Percentiles rank a stretch among this genome's conserved stretches.
Evolutionary conservation across 805 yeast genomes (phyloP).

Genomic region (Starmerella stellata): DNA sequence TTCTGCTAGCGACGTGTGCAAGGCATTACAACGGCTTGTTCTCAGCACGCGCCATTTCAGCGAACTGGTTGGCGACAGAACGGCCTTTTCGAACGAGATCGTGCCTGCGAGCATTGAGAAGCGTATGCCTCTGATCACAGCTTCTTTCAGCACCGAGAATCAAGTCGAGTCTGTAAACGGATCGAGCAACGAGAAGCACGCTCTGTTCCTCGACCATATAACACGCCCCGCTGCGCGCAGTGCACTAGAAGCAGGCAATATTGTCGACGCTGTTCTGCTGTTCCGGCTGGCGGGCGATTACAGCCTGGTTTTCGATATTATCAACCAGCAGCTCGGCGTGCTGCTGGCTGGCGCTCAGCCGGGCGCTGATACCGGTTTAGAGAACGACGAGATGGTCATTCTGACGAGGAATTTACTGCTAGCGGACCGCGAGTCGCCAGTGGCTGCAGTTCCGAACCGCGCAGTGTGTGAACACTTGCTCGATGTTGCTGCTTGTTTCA

Average conservation of each 20-base stretch:
- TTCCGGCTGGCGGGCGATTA: slow-evolving; percentile 81
- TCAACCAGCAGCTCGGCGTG: slow-evolving; percentile 65
- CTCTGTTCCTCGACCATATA: slow-evolving; percentile 46
- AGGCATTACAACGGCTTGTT: slow-evolving; percentile 65
- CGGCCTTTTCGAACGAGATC: slow-evolving; percentile 38
- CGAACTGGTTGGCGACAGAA: slow-evolving; percentile 65
- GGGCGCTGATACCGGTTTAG: slow-evolving; percentile 24
- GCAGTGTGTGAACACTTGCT: slow-evolving; percentile 50
- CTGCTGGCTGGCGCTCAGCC: slow-evolving; percentile 52
- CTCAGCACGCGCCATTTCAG: slow-evolving; percentile 73
- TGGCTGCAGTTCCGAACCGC: slow-evolving; percentile 43
- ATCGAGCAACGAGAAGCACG: slow-evolving; percentile 27
- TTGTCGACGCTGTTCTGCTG: slow-evolving; percentile 64
- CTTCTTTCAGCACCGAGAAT: not conserved
- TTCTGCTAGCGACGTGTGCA: slow-evolving; percentile 38
- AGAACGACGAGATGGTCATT: slow-evolving; percentile 21
- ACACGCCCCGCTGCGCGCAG: slow-evolving; percentile 69
- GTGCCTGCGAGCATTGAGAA: slow-evolving; percentile 71
- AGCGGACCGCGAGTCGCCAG: slow-evolving; percentile 28
- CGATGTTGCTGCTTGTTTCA: slow-evolving; percentile 50
- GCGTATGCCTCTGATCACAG: slow-evolving; percentile 35
- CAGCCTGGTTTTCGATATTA: slow-evolving; percentile 55
- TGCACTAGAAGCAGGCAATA: slow-evolving; percentile 83
- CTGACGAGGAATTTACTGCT: slow-evolving; percentile 26
- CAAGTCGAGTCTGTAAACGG: not conserved